Base-by-base conservation (phyloP, 1,284 basidiomycete species). In the Bondarzewia mesenterica region DNA sequence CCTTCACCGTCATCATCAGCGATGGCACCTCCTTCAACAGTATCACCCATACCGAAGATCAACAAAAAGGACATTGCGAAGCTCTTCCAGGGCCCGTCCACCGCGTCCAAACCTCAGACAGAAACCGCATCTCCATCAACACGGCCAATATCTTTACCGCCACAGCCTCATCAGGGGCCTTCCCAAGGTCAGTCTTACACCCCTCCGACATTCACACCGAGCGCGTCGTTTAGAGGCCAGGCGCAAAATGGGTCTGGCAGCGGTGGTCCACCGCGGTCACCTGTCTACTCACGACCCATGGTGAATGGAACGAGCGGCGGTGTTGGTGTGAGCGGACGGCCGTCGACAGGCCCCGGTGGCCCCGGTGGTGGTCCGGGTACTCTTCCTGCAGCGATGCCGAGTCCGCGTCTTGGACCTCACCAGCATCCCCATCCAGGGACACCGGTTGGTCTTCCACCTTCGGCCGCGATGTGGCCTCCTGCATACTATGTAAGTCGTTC, bases 41-140 rank as follows among this genome's bases (percentile, higher is more conserved):
- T 54, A 14, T 52, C 59, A 18, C 53, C 66, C 39, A 66, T 65
- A 40, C 57, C 64, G 54, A 73, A 74, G 58, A 61, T 62, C 29
- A 56, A 63, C 46, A 80, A 72, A 68, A 68, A 75, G 48, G 83
- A 86, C 62, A 73, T 88, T 52, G 69, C 71, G 61, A 85, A 82
- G 63, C 63, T 89, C 50, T 87, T 85, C 72, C 82, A 80, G 67
- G 75, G 68, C 49, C 71, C 75, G 8, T 63, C 67, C 50, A 55
- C 59, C 42, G 57, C 66, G 5, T 65, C 72, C 21, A 68, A 71
- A 7, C 61, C 68, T 10, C 60, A 72, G 5, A 51, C 63, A 61
- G 60, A 64, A 43, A 68, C 63, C 26, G 70, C 69, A 62, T 52
- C 77, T 68, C 50, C 63, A 57, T 37, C 73, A 52, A 66, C 60